phyloP scores from a whole-genome alignment of 2,329 filamentous ascomycete species.

The Xylariaceae sp. region DNA sequence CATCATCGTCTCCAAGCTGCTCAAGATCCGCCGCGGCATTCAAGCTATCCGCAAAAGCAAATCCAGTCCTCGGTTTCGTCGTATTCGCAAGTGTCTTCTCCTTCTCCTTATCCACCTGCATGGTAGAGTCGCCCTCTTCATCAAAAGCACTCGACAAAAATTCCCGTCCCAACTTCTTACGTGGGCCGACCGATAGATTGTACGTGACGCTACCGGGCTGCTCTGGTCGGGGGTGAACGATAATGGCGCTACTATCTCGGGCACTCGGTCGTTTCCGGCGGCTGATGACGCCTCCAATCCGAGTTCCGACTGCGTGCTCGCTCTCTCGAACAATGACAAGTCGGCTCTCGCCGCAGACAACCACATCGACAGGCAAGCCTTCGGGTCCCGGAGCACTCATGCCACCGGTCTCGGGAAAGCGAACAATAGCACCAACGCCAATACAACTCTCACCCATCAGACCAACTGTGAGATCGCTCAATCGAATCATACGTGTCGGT shows the following conservation, averaged over 20 bases:
- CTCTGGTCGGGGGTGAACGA: constrained; percentile 48
- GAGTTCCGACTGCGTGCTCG: constrained; percentile 44
- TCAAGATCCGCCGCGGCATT: constrained; percentile 50
- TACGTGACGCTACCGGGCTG: constrained; percentile 40
- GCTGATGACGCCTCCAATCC: constrained; percentile 38
- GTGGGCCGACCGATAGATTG: constrained; percentile 42
- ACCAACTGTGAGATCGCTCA: constrained; percentile 50
- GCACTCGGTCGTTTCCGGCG: constrained; percentile 31
- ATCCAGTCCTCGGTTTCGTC: constrained; percentile 33
- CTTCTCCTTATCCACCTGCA: too few species aligned
- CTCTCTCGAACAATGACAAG: constrained; percentile 52
- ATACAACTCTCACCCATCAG: constrained; percentile 55
- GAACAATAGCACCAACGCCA: constrained; percentile 45
- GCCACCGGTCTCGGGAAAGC: constrained; percentile 28
- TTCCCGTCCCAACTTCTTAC: constrained; percentile 23
- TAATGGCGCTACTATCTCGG: constrained; percentile 46
- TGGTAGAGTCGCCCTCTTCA: constrained; percentile 21
- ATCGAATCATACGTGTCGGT: constrained; percentile 52
- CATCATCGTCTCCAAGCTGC: constrained; percentile 40
- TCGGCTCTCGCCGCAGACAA: constrained; percentile 53
- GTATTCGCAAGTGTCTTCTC: too few species aligned
- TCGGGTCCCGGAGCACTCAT: constrained; percentile 25
- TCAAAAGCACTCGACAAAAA: constrained; percentile 9
- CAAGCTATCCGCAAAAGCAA: constrained; percentile 50
- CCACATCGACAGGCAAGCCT: constrained; percentile 48